A percentile compares a stretch with the other conserved stretches of the same genome.
phyloP scores from a whole-genome alignment of 2,329 filamentous ascomycete genomes.

The Colletotrichum shisoi region DNA sequence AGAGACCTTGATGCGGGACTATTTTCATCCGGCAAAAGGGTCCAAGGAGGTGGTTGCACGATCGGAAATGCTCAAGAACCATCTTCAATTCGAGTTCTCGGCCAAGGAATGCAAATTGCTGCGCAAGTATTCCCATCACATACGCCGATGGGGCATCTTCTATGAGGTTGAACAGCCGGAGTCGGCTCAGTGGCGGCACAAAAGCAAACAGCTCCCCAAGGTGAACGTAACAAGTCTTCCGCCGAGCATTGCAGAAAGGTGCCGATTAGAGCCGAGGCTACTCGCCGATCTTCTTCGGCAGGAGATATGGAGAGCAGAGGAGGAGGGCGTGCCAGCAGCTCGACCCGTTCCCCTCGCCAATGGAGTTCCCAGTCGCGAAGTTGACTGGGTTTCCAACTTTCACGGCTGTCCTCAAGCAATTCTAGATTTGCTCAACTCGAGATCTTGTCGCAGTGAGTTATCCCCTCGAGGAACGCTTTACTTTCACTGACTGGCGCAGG shows the following conservation, averaged over 20 bases:
- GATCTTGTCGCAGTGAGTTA: conserved; percentile 72
- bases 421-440: conserved; percentile 77
- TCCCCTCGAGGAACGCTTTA: fast-evolving
- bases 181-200: conserved; percentile 18
- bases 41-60: conserved; percentile 40
- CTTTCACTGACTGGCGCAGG: conserved; percentile 46
- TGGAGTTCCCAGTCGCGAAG: not conserved
- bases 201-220: conserved; percentile 35
- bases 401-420: conserved; percentile 77
- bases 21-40: conserved; percentile 51
- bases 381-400: conserved; percentile 68
- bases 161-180: conserved; percentile 57
- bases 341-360: not conserved
- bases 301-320: conserved; percentile 74
- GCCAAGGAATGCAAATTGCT: conserved; percentile 68
- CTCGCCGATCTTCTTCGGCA: conserved; percentile 76
- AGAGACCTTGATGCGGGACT: conserved; percentile 71
- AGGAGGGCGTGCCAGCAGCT: conserved; percentile 47
- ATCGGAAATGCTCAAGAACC: conserved; percentile 56
- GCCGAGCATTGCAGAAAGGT: conserved; percentile 76
- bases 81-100: conserved; percentile 72
- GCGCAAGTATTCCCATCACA: conserved; percentile 59
- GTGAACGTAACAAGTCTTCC: conserved; percentile 70
- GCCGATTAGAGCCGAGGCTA: conserved; percentile 73
- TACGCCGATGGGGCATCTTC: conserved; percentile 77